Evolutionary conservation across 768 basidiomycete genomes (phyloP).

Genomic region (Boletus rubescentipes): DNA sequence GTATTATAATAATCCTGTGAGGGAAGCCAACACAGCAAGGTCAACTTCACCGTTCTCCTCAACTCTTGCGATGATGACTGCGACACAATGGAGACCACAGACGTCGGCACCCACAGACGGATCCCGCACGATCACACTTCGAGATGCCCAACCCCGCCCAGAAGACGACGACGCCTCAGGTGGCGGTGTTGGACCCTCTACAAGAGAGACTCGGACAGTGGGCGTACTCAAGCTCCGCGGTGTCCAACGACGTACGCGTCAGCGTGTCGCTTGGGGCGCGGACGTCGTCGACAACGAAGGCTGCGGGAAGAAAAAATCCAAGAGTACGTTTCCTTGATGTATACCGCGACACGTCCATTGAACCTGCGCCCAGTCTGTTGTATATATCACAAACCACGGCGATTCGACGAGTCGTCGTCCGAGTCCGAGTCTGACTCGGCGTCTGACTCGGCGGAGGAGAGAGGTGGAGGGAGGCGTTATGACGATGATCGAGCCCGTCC

Average conservation of each 20-base stretch:
- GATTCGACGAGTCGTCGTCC: constrained; percentile 81
- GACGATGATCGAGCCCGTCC: constrained; percentile 13
- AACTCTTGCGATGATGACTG: constrained; percentile 9
- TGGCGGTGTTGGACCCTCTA: constrained; percentile 12
- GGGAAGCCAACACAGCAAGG: background rate
- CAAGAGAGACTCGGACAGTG: constrained; percentile 27
- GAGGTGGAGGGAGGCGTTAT: background rate
- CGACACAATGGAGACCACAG: constrained; percentile 32
- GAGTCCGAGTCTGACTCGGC: constrained; percentile 51
- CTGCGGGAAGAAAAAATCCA: constrained; percentile 86
- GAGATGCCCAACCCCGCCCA: constrained; percentile 35
- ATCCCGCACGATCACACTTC: constrained; percentile 53
- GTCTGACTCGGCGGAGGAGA: constrained; percentile 28
- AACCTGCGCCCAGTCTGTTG: constrained; percentile 71
- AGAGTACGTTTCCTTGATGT: constrained; percentile 58
- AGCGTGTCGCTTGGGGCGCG: constrained; percentile 78
- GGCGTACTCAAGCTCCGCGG: constrained; percentile 65
- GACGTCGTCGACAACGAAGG: constrained; percentile 91
- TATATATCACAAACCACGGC: constrained; percentile 83
- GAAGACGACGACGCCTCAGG: constrained; percentile 22
- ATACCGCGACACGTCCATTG: background rate
- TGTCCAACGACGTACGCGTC: constrained; percentile 42
- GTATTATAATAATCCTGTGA: too few species aligned
- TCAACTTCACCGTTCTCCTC: background rate
- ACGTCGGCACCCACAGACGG: constrained; percentile 49